Conservation (phyloP, 306 rosid species). For the Quercus robur region DNA sequence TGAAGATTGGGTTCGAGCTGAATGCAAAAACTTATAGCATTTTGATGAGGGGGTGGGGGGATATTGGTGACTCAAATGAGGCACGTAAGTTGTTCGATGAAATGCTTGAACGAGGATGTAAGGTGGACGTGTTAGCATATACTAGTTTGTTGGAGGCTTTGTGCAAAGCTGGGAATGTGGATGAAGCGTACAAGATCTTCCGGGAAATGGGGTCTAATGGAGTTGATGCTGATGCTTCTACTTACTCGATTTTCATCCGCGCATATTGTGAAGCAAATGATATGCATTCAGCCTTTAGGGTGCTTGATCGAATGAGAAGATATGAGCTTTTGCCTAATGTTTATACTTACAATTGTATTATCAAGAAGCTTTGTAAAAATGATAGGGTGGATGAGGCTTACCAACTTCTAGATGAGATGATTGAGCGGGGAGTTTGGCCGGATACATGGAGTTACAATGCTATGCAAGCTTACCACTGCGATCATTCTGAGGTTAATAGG, state of each 20-base stretch:
- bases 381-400: constrained; percentile 83
- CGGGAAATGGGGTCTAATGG: constrained; percentile 46
- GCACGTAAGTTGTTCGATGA: constrained; percentile 67
- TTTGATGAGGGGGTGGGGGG: constrained; percentile 82
- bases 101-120: constrained; percentile 65
- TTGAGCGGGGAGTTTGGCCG: constrained; percentile 56
- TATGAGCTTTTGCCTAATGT: constrained; percentile 57
- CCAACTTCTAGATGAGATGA: constrained; percentile 80
- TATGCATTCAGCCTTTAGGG: constrained; percentile 61
- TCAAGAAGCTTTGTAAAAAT: constrained; percentile 77
- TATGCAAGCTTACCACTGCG: constrained; percentile 83
- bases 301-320: constrained; percentile 68
- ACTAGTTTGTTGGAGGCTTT: constrained; percentile 63
- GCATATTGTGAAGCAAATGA: constrained; percentile 60
- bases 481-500: constrained; percentile 65
- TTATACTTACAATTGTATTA: constrained; percentile 69
- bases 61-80: constrained; percentile 47
- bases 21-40: constrained; percentile 63
- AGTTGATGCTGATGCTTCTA: constrained; percentile 61
- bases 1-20: constrained; percentile 43
- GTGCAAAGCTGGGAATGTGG: constrained; percentile 64
- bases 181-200: constrained; percentile 58
- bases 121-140: constrained; percentile 65
- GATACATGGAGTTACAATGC: constrained; percentile 85
- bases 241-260: constrained; percentile 71